These are phyloP conservation scores for Nannizzia gypsea DNA, from an alignment of 2,329 filamentous ascomycete genomes.

Conservation along the genomic window DNA sequence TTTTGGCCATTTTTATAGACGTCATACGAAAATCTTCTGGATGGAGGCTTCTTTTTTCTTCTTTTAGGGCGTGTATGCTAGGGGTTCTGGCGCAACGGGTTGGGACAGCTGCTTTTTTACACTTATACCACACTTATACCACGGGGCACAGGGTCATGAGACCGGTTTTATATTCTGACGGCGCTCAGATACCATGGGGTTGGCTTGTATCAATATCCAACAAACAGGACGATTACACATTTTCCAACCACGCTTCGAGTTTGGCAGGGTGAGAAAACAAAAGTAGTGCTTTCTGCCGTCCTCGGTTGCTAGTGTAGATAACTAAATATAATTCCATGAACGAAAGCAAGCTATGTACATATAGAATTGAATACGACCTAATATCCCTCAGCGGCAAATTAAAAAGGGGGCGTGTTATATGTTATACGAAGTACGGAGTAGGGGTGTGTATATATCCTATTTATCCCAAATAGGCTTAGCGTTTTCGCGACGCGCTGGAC, in stretches of 20 bases:
- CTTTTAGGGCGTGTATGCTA: not conserved
- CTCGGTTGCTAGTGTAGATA: not conserved
- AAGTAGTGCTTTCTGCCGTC: not conserved
- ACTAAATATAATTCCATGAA: not conserved
- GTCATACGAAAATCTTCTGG: not conserved
- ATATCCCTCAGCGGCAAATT: not conserved
- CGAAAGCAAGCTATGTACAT: not conserved
- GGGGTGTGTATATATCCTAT: not conserved
- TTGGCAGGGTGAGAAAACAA: not conserved
- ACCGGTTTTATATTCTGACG: not conserved
- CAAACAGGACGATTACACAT: not conserved
- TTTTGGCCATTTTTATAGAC: not conserved
- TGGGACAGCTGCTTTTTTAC: not conserved
- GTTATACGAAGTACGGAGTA: no score
- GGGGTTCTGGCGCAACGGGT: not conserved
- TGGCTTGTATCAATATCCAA: not conserved
- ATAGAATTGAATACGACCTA: not conserved
- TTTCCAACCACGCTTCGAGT: not conserved
- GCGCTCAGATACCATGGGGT: not conserved
- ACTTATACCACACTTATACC: not conserved
- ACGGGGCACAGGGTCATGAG: not conserved
- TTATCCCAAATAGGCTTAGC: not conserved
- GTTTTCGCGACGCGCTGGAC: not conserved
- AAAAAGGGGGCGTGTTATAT: not conserved
- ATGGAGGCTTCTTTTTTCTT: not conserved